Evolutionary conservation across 257 asterid species (phyloP).

Genomic region (Penstemon davidsonii): DNA sequence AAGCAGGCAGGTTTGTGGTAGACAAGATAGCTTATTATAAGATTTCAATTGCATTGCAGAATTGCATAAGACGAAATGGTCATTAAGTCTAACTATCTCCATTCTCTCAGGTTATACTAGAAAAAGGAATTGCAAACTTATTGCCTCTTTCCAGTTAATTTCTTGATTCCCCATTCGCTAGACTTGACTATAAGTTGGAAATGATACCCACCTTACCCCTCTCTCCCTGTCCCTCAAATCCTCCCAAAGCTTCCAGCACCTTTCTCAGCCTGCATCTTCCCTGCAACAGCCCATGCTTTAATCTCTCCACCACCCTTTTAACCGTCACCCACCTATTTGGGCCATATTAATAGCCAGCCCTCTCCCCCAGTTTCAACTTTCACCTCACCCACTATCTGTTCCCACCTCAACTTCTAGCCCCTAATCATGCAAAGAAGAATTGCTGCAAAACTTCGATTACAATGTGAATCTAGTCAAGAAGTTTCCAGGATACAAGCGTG

Average conservation of each 20-base stretch:
- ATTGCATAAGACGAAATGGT: neutral
- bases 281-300: conserved; percentile 2
- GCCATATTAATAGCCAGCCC: neutral
- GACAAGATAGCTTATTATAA: no score
- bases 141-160: neutral
- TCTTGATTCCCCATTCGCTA: neutral
- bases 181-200: neutral
- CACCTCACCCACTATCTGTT: conserved; percentile 2
- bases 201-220: neutral
- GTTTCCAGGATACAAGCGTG: neutral
- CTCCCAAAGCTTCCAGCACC: conserved; percentile 1
- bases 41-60: neutral
- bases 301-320: conserved; percentile 7
- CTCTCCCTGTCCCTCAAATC: neutral
- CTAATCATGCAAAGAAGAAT: neutral
- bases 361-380: neutral
- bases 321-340: conserved; percentile 4
- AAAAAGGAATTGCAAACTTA: neutral
- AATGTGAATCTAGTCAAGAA: neutral
- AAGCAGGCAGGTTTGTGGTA: neutral
- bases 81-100: neutral
- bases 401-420: conserved; percentile 12
- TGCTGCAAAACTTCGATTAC: conserved; percentile 4
- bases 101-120: neutral
- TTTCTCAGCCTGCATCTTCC: conserved; percentile 11